Percentiles rank a stretch among this genome's conserved stretches.
Evolutionary conservation across 768 basidiomycete species (phyloP).

Genomic region (Dentipellis fragilis): DNA sequence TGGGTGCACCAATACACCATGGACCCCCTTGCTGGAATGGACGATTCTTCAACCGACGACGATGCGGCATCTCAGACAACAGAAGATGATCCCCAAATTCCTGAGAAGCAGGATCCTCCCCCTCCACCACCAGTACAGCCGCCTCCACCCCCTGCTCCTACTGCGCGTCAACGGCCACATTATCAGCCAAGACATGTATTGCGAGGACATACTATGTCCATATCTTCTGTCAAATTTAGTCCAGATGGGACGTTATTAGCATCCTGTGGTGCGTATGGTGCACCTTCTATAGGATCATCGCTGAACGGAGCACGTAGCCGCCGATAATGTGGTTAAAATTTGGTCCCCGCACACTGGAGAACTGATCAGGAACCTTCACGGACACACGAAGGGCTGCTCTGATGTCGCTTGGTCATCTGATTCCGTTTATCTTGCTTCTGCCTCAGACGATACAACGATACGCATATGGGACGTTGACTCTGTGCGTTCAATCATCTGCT

Average conservation of each 20-base stretch:
- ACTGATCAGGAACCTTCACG: conserved; percentile 61
- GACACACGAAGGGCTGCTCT: conserved; percentile 77
- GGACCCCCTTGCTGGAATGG: conserved; percentile 19
- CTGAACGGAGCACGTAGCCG: conserved; percentile 33
- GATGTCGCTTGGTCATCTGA: conserved; percentile 87
- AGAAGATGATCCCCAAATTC: conserved; percentile 75
- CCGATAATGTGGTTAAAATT: conserved; percentile 70
- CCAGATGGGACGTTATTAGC: conserved; percentile 79
- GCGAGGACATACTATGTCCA: conserved; percentile 69
- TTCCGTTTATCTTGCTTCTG: conserved; percentile 75
- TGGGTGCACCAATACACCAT: conserved; percentile 1
- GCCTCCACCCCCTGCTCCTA: conserved; percentile 22
- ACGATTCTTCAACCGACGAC: conserved; percentile 39
- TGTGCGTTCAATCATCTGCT: conserved; percentile 30
- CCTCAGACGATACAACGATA: conserved; percentile 85
- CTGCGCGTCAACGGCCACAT: conserved; percentile 40
- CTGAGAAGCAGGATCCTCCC: conserved; percentile 41
- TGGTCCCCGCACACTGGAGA: conserved; percentile 78
- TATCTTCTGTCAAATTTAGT: conserved; percentile 88
- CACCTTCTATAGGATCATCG: not conserved
- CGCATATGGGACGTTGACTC: conserved; percentile 84
- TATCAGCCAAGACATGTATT: conserved; percentile 62
- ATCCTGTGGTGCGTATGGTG: conserved; percentile 61
- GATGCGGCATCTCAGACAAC: conserved; percentile 76
- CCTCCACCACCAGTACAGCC: conserved; percentile 28